Base-by-base conservation (phyloP, 129 eudicot genomes). In the Dittrichia graveolens region DNA sequence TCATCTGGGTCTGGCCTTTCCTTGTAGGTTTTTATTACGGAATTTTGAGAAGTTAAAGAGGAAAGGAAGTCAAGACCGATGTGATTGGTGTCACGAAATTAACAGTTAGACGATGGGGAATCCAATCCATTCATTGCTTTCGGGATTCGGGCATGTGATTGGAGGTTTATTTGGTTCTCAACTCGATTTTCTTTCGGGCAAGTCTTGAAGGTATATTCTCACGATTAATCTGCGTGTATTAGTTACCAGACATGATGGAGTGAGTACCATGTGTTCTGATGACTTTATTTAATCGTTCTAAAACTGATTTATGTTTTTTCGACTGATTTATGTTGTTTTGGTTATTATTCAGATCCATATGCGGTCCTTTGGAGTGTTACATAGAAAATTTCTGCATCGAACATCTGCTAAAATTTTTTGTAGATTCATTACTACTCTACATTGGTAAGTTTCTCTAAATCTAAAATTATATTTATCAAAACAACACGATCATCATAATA, bases 301-400 rank as follows among this genome's bases (percentile, higher is more conserved):
- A 37, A 61, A 64, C 8, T 59, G 53, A 57, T 13, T 45, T 56
- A 38, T 71, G 31, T 11, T 12, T 61, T n/a, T n/a, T n/a, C n/a
- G n/a, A n/a, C n/a, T n/a, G n/a, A n/a, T n/a, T n/a, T n/a, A n/a
- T n/a, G n/a, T n/a, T n/a, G n/a, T n/a, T 19, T 14, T 40, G 43
- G 40, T 19, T 7, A 37, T 62, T 47, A 13, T 60, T 63, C 91
- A 89, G 96, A 73, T 65, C 87, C 7, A 48, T 69, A 11, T 86
- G 96, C 71, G 85, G 81, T 34, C 77, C 86, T 78, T 12, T 89
- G 16, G 37, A 31, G 3, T 89, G 96, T 75, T 86, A 86, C 79
- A 79, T 89, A 15, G 91, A 86, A 39, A 81, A 89, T 69, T 89
- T 89, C 69, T 89, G 91, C 79, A 65, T 89, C 19, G 49, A 85